phyloP scores from a whole-genome alignment of 2,329 filamentous ascomycete genomes.

The Trichoderma pleuroti region DNA sequence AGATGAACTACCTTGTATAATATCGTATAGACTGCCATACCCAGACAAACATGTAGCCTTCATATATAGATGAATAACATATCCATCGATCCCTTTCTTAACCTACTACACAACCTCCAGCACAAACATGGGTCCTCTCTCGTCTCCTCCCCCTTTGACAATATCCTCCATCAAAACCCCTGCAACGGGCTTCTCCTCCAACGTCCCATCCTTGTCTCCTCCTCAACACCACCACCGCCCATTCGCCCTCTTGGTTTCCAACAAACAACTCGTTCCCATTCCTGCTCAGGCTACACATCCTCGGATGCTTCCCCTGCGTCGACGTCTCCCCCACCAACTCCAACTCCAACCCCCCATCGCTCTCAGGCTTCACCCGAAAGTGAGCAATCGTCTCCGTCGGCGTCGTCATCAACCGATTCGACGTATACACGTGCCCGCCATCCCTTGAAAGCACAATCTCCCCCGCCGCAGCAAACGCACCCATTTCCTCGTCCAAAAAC shows the following conservation, averaged over 20 bases:
- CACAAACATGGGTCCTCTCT: constrained; percentile 15
- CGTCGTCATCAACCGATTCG: constrained; percentile 47
- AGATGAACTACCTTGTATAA: neutral
- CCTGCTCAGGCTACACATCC: constrained; percentile 44
- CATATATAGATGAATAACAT: neutral
- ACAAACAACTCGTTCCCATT: constrained; percentile 41
- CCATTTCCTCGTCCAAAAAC: constrained; percentile 32
- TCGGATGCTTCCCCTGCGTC: constrained; percentile 39
- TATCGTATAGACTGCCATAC: neutral
- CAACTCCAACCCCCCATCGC: constrained; percentile 23
- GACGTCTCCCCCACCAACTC: constrained; percentile 34
- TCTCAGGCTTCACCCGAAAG: constrained; percentile 34
- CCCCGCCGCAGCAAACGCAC: constrained; percentile 41
- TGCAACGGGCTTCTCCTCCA: constrained; percentile 7
- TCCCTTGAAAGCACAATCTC: constrained; percentile 43
- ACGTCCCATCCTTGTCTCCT: constrained; percentile 5
- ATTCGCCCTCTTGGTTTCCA: constrained; percentile 44
- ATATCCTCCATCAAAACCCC: constrained; percentile 7
- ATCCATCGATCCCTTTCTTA: neutral
- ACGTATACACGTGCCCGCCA: constrained; percentile 46
- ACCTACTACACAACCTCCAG: neutral
- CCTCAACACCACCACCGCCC: constrained; percentile 39
- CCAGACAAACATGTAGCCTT: neutral
- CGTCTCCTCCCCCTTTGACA: neutral
- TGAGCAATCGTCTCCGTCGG: constrained; percentile 46